Percentiles rank a stretch among this genome's conserved stretches.
Conservation (phyloP, 208 protist species). For the Leishmania lainsoni region DNA sequence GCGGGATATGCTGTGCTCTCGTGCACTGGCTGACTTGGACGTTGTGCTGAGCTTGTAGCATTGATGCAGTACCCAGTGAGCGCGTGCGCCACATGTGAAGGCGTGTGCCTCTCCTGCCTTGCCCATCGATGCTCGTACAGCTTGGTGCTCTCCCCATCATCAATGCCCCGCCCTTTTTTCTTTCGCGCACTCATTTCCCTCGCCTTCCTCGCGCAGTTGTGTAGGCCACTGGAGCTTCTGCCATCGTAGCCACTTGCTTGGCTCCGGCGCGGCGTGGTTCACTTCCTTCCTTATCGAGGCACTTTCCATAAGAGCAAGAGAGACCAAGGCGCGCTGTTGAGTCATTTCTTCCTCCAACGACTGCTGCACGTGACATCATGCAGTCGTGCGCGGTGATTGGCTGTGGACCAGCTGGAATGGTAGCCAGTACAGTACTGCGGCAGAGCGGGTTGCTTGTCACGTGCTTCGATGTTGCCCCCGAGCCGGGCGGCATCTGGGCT, state of each 20-base stretch:
- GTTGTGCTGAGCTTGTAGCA: not conserved
- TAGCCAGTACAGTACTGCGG: constrained; percentile 59
- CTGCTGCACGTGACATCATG: constrained; percentile 33
- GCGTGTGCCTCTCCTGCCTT: not conserved
- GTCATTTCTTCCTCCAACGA: not conserved
- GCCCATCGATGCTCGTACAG: not conserved
- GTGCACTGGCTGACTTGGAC: not conserved
- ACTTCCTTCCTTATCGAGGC: not conserved
- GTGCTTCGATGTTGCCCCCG: constrained; percentile 75
- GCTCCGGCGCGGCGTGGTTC: not conserved
- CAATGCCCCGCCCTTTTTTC: not conserved
- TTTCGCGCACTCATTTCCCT: not conserved
- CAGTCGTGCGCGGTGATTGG: constrained; percentile 88
- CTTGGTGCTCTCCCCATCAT: not conserved
- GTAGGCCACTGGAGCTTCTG: not conserved
- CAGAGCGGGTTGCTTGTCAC: constrained; percentile 85
- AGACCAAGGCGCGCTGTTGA: not conserved
- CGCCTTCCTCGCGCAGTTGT: not conserved
- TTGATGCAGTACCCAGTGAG: not conserved
- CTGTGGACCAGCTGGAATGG: constrained; percentile 87
- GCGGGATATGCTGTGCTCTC: not conserved
- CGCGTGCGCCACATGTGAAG: not conserved
- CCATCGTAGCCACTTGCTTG: not conserved
- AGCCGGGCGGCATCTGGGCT: constrained; percentile 80
- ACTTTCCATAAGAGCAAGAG: not conserved